phyloP scores from a whole-genome alignment of 495 filamentous ascomycete species.

The Talaromyces thailandensis region DNA sequence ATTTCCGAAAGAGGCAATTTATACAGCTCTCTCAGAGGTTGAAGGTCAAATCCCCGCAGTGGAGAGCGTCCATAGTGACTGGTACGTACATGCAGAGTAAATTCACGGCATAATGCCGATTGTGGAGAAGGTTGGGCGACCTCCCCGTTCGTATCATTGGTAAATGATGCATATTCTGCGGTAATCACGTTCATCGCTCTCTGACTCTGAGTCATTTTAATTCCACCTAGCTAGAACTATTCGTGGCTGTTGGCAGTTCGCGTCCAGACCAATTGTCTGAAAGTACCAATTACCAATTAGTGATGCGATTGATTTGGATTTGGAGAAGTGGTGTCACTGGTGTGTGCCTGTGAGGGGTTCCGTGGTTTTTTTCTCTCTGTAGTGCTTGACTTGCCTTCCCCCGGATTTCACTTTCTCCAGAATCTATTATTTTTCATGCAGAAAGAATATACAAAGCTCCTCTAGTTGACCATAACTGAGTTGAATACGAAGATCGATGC shows the following conservation, averaged over 20 bases:
- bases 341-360: not conserved
- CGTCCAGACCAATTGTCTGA: not conserved
- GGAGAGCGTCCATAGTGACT: not conserved
- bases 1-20: not conserved
- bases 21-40: not conserved
- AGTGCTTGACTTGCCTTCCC: not conserved
- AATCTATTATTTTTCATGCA: not conserved
- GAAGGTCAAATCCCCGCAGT: not conserved
- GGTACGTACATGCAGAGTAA: not conserved
- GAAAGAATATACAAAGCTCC: not conserved
- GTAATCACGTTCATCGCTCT: not conserved
- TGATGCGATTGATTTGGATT: not conserved
- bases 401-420: not conserved
- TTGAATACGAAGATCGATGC: not conserved
- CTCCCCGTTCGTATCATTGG: not conserved
- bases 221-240: not conserved
- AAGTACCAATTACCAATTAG: not conserved
- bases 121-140: not conserved
- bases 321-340: not conserved
- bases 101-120: not conserved
- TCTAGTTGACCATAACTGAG: not conserved
- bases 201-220: not conserved
- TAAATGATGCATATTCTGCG: not conserved
- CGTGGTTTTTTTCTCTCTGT: not conserved
- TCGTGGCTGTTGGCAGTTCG: not conserved